A percentile compares a stretch with the other conserved stretches of the same genome.
These are phyloP conservation scores for Amylostereum areolatum DNA, from an alignment of 1,284 basidiomycete species.

Conservation along the genomic window DNA sequence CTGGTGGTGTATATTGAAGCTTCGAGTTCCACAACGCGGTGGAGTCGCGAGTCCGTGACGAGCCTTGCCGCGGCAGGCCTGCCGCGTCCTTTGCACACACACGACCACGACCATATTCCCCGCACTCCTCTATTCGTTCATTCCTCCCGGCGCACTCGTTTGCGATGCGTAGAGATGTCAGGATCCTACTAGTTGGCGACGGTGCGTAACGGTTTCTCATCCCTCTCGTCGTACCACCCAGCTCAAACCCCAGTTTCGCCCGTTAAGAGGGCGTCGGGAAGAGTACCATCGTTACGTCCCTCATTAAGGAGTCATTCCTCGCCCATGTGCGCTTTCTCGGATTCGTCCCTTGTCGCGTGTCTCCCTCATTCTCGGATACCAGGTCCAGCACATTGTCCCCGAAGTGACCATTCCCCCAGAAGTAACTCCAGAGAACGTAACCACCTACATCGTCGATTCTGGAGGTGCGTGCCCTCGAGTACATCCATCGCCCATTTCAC, in stretches of 20 bases:
- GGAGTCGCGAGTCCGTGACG: too few species aligned
- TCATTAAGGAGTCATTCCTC: conserved; percentile 93
- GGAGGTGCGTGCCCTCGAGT: conserved; percentile 56
- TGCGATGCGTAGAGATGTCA: conserved; percentile 79
- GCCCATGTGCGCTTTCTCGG: conserved; percentile 57
- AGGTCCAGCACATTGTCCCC: conserved; percentile 90
- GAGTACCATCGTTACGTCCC: conserved; percentile 90
- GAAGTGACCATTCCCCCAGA: conserved; percentile 96
- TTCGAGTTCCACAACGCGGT: too few species aligned
- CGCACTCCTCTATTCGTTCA: background rate
- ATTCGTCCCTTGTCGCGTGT: conserved; percentile 9
- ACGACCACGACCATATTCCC: too few species aligned
- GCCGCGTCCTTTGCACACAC: too few species aligned
- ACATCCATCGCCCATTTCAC: conserved; percentile 1
- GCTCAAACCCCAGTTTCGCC: conserved; percentile 3
- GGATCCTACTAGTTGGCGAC: conserved; percentile 92
- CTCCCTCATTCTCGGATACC: conserved; percentile 5
- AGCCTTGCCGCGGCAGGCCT: too few species aligned
- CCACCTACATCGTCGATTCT: conserved; percentile 93
- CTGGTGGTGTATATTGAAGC: too few species aligned
- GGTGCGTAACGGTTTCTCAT: conserved; percentile 41
- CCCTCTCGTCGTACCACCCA: conserved; percentile 5
- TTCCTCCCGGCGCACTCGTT: background rate
- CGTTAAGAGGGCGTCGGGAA: conserved; percentile 84
- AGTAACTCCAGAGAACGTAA: conserved; percentile 93